phyloP scores from a whole-genome alignment of 768 basidiomycete species.

The Russula olivacea region DNA sequence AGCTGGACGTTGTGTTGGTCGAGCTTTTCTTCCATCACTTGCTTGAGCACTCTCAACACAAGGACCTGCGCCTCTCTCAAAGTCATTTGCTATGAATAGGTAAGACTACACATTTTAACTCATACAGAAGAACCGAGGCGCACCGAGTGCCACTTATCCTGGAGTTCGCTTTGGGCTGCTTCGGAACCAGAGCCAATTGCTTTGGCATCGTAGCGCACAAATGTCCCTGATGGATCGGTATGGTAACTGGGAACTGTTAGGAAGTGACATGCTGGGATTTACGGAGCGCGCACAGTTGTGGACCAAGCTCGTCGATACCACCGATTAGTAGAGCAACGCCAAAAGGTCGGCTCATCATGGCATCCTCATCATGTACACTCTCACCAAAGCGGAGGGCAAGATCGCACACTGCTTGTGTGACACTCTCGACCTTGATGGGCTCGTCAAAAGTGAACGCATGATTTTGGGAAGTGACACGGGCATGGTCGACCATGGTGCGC shows the following conservation, averaged over 20 bases:
- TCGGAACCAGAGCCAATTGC: slow-evolving; percentile 98
- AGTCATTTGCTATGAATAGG: slow-evolving; percentile 75
- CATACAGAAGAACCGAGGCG: slow-evolving; percentile 21
- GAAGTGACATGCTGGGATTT: neutral
- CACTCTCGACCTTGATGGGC: slow-evolving; percentile 93
- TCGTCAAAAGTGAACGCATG: slow-evolving; percentile 98
- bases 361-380: slow-evolving; percentile 98
- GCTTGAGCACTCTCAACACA: slow-evolving; percentile 86
- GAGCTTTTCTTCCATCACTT: slow-evolving; percentile 99
- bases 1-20: slow-evolving; percentile 98
- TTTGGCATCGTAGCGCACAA: slow-evolving; percentile 94
- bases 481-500: slow-evolving; percentile 99
- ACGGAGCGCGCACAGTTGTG: slow-evolving; percentile 72
- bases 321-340: slow-evolving; percentile 96
- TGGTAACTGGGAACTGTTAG: slow-evolving; percentile 59
- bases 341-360: slow-evolving; percentile 99
- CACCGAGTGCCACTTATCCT: slow-evolving; percentile 96
- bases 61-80: slow-evolving; percentile 82
- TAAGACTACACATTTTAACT: neutral
- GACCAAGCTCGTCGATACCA: slow-evolving; percentile 93
- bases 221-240: slow-evolving; percentile 97
- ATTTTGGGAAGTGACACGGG: slow-evolving; percentile 92
- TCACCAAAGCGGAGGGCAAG: slow-evolving; percentile 95
- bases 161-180: slow-evolving; percentile 93
- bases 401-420: slow-evolving; percentile 97